Base-by-base conservation (phyloP, 2,329 filamentous ascomycete genomes). In the Cercospora citrullina region DNA sequence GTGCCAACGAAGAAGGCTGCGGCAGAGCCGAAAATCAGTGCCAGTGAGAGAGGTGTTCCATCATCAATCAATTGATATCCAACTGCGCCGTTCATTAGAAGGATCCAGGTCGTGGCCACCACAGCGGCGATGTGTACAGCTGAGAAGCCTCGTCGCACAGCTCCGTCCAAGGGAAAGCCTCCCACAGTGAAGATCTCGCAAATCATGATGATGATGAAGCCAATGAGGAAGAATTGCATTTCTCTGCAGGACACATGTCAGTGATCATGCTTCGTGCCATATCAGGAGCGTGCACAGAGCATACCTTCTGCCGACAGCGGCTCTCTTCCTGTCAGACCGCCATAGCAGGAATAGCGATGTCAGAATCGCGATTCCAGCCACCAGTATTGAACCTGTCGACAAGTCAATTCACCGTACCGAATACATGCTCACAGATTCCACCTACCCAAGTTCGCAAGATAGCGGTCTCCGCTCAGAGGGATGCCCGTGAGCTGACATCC, bases 131-230 rank as follows among this genome's bases (percentile, higher is more conserved):
- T 87, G 79, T 99, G 95, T 45, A 95, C 90, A 36, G 91, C 94
- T 14, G 91, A 92, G 78, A 99, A 99, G 8, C 87, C 93, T 75
- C 91, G 86, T 78, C 93, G 89, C 67, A 92, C 91, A 60, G 82
- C 87, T 63, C 85, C 82, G 72, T 87, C 83, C 21, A 97, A 82
- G 2, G 94, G 93, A 75, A 99, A 94, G 31, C 90, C 91, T 73
- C 95, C 95, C 39, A 98, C 89, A 0, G 93, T 94, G 82, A 99
- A 97, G 76, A 99, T 97, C 80, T 98, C 95, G 81, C 94, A 97
- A 75, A 99, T 91, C 75, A 91, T 89, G 69, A 98, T 89, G 67
- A 98, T 81, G 66, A 96, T 90, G 79, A 93, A 99, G 61, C 91
- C 90, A 51, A 92, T 70, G 61, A 99, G 87, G 82, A 99, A 98